phyloP scores from a whole-genome alignment of 2,329 filamentous ascomycete species.

The Aspergillus melleus region DNA sequence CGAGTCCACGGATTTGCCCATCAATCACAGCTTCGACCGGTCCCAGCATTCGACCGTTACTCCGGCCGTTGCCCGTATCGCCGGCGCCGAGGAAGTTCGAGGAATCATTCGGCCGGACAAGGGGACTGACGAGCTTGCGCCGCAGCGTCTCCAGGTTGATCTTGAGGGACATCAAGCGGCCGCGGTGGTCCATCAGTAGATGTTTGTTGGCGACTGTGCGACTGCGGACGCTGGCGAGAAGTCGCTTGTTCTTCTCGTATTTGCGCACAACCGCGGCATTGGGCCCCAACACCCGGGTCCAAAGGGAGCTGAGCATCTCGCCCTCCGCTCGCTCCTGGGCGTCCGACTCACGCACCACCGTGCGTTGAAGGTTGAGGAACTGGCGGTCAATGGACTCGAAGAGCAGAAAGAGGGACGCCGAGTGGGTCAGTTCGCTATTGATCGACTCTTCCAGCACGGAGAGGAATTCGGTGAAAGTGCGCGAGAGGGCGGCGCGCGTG shows the following conservation, averaged over 20 bases:
- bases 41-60: constrained; percentile 61
- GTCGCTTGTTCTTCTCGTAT: constrained; percentile 83
- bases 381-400: constrained; percentile 90
- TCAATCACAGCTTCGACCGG: constrained; percentile 58
- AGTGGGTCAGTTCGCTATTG: constrained; percentile 77
- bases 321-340: constrained; percentile 77
- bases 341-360: constrained; percentile 79
- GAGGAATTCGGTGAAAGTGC: constrained; percentile 86
- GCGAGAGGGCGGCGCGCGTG: constrained; percentile 75
- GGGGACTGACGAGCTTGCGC: constrained; percentile 77
- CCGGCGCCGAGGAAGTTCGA: constrained; percentile 36
- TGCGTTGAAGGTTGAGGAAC: constrained; percentile 83
- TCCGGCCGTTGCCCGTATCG: constrained; percentile 25
- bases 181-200: constrained; percentile 82
- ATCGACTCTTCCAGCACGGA: constrained; percentile 86
- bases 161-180: constrained; percentile 78
- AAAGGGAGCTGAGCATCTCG: constrained; percentile 79
- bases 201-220: constrained; percentile 86
- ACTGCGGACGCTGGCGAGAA: constrained; percentile 75
- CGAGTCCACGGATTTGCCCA: constrained; percentile 80
- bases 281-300: constrained; percentile 79
- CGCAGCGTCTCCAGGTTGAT: constrained; percentile 82
- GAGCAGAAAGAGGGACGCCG: constrained; percentile 77
- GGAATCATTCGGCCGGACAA: constrained; percentile 68
- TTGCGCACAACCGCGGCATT: constrained; percentile 76